A percentile compares a stretch with the other conserved stretches of the same genome.
Evolutionary conservation across 345 rosid genomes (phyloP).

Genomic region (Lumnitzera littorea): DNA sequence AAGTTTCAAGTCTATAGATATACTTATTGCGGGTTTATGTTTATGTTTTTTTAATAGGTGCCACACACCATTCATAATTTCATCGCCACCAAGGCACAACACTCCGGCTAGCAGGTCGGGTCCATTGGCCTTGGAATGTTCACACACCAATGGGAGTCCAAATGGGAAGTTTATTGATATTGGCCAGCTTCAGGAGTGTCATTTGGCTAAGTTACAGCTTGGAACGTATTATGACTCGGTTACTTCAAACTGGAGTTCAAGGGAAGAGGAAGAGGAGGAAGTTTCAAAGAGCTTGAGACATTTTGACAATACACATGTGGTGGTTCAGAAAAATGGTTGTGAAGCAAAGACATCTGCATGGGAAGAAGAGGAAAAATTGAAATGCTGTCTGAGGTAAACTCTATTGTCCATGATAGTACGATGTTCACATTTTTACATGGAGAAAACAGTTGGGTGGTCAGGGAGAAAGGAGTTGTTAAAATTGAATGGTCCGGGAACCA

Average conservation of each 20-base stretch:
- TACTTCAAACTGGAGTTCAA: slow-evolving; percentile 76
- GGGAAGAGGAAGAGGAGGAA: slow-evolving; percentile 89
- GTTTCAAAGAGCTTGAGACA: slow-evolving; percentile 82
- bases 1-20: too few relatives aligned
- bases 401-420: too few relatives aligned
- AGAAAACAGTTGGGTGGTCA: too few relatives aligned
- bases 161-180: slow-evolving; percentile 27
- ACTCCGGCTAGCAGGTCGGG: slow-evolving; percentile 90
- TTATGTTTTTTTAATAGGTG: slow-evolving; percentile 23
- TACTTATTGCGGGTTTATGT: too few relatives aligned
- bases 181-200: slow-evolving; percentile 56
- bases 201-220: slow-evolving; percentile 62
- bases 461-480: too few relatives aligned
- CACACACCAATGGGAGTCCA: slow-evolving; percentile 19
- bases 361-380: slow-evolving; percentile 80
- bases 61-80: slow-evolving; percentile 56
- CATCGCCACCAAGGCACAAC: slow-evolving; percentile 88
- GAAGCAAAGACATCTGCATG: slow-evolving; percentile 61
- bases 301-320: slow-evolving; percentile 28
- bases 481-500: too few relatives aligned
- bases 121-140: slow-evolving; percentile 41
- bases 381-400: slow-evolving; percentile 68
- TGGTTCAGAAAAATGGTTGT: slow-evolving; percentile 9
- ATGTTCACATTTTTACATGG: too few relatives aligned
- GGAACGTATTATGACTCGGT: slow-evolving; percentile 56